Base-by-base conservation (phyloP, 805 yeast species). In the Monosporozyma unispora region DNA sequence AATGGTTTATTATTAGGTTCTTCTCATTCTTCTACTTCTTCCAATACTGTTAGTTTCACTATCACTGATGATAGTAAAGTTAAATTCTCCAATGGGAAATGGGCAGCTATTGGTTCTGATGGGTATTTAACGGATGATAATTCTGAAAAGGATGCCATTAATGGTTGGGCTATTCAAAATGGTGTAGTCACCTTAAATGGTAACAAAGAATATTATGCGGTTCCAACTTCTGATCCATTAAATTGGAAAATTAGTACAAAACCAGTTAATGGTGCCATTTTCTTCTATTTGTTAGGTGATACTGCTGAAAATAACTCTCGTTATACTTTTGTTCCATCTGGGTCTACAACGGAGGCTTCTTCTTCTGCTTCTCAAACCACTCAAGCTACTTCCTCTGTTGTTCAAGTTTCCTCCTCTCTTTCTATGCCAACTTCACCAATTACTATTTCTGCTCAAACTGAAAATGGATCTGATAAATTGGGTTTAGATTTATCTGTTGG, bases 111-210 rank as follows among this genome's bases (percentile, higher is more conserved):
- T n/a, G n/a, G n/a, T n/a, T n/a, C n/a, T n/a, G n/a, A n/a, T n/a
- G n/a, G n/a, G n/a, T n/a, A n/a, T n/a, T n/a, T n/a, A n/a, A n/a
- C n/a, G n/a, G n/a, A 49, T 12, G 55, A 53, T 22, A 35, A 37
- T 33, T 16, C 35, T 19, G 59, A 54, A 48, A 47, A 58, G 19
- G 59, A 62, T 41, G 64, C 58, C 42, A 44, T 67, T 25, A 51
- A 66, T 18, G 71, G 74, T 3, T 77, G 72, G 57, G 55, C 73
- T 23, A 64, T 76, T 54, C 27, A 56, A 7, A 59, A 65, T 43
- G 75, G 72, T 35, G 54, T 65, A 57, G 67, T 76, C 59, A 54
- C 56, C 3, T n/a, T 62, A 58, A 51, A 66, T 35, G 70, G 68
- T 43, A 54, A 63, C 28, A 50, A 57, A 31, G 65, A 54, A 46